Conservation (phyloP, 163 green algal genomes). For the Chloromonas sp. region DNA sequence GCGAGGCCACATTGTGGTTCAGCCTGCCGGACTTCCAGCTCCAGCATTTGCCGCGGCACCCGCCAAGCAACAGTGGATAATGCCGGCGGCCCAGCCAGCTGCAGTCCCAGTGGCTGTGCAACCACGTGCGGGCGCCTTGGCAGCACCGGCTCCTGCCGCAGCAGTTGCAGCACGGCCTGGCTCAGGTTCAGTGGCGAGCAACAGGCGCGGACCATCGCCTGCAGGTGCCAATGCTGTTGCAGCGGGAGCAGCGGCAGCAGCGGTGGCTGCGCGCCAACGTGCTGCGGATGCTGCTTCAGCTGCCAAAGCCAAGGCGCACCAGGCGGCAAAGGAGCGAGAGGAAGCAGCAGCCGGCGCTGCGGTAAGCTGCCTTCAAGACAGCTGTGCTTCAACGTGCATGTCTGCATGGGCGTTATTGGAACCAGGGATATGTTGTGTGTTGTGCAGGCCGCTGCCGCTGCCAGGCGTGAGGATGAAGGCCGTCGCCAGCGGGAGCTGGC, state of each 20-base stretch:
- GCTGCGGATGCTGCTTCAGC: slow-evolving; percentile 15
- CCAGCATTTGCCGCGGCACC: slow-evolving; percentile 1
- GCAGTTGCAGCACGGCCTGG: slow-evolving; percentile 2
- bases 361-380: not conserved
- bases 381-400: no score
- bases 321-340: slow-evolving; percentile 22
- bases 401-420: no score
- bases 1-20: slow-evolving; percentile 46
- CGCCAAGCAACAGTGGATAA: not conserved
- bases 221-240: not conserved
- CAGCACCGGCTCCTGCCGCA: not conserved
- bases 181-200: not conserved
- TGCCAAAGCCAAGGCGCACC: slow-evolving; percentile 5
- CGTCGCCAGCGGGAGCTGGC: slow-evolving; percentile 17
- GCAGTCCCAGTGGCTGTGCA: not conserved
- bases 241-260: not conserved
- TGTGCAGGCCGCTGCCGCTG: not conserved
- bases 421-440: no score
- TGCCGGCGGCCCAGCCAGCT: not conserved
- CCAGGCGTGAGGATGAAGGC: not conserved
- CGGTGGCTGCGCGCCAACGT: slow-evolving; percentile 9
- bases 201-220: not conserved
- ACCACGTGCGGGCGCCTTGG: not conserved
- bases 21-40: not conserved
- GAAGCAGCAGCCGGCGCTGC: slow-evolving; percentile 14